Evolutionary conservation across 2,329 filamentous ascomycete genomes (phyloP).

Genomic region (Fusarium sp.): DNA sequence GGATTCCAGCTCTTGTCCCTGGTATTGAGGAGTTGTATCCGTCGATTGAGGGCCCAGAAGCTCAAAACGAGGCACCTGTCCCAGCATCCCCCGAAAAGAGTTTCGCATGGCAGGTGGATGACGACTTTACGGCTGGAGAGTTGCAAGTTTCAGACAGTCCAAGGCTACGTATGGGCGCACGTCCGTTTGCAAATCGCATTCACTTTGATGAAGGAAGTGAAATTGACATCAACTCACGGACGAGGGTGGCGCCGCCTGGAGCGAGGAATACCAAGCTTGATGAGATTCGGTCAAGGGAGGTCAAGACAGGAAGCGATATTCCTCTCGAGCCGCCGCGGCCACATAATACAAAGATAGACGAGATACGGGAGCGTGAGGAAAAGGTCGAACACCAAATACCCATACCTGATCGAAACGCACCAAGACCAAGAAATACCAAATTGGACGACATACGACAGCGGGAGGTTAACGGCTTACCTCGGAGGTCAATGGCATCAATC

Average conservation of each 20-base stretch:
- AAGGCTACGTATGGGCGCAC: slow-evolving; percentile 55
- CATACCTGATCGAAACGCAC: slow-evolving; percentile 44
- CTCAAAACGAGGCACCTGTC: slow-evolving; percentile 1
- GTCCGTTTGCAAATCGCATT: slow-evolving; percentile 51
- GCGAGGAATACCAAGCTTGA: slow-evolving; percentile 57
- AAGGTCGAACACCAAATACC: slow-evolving; percentile 48
- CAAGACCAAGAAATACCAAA: slow-evolving; percentile 54
- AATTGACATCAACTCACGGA: slow-evolving; percentile 45
- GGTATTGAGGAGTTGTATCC: slow-evolving; percentile 52
- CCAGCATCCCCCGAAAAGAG: slow-evolving; percentile 60
- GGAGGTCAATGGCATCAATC: slow-evolving; percentile 59
- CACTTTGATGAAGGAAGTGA: slow-evolving; percentile 47
- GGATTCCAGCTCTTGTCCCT: slow-evolving; percentile 52
- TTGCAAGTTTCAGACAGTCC: slow-evolving; percentile 67
- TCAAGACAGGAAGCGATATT: slow-evolving; percentile 47
- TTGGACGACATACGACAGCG: slow-evolving; percentile 60
- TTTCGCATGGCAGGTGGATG: slow-evolving; percentile 66
- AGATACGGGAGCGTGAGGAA: slow-evolving; percentile 50
- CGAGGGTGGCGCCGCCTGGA: slow-evolving; percentile 43
- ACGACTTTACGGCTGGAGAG: slow-evolving; percentile 67
- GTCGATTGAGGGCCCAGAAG: slow-evolving; percentile 46
- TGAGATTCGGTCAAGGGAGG: slow-evolving; percentile 57
- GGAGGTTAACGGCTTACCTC: slow-evolving; percentile 58
- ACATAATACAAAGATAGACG: slow-evolving; percentile 49
- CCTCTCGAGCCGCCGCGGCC: slow-evolving; percentile 30